These are phyloP conservation scores for Penicillium sp. DNA, from an alignment of 2,329 filamentous ascomycete genomes.

Conservation along the genomic window DNA sequence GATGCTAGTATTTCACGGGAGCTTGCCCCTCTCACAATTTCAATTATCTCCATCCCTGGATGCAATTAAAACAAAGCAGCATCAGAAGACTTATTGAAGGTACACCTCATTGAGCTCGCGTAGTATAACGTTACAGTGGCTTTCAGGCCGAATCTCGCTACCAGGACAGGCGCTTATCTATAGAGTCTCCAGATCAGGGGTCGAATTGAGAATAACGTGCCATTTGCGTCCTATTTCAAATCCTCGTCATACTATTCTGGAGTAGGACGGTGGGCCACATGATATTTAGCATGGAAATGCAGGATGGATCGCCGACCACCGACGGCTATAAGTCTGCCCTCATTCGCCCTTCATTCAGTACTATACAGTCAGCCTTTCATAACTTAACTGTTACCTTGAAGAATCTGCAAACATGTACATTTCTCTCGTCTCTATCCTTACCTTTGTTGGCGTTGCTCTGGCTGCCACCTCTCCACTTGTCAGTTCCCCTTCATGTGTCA, in stretches of 20 bases:
- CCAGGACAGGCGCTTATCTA: neutral
- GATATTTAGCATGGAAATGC: neutral
- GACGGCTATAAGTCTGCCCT: neutral
- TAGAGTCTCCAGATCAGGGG: neutral
- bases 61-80: neutral
- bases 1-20: neutral
- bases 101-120: neutral
- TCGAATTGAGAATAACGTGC: neutral
- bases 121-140: neutral
- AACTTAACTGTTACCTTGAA: neutral
- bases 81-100: neutral
- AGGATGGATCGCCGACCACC: neutral
- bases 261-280: neutral
- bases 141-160: neutral
- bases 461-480: neutral
- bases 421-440: neutral
- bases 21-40: neutral
- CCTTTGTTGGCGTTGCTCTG: neutral
- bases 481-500: neutral
- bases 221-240: neutral
- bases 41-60: neutral
- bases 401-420: neutral
- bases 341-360: neutral
- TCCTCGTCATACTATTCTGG: neutral
- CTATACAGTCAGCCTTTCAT: too few species aligned